phyloP scores from a whole-genome alignment of 306 rosid genomes.

The Arachis hypogaea region DNA sequence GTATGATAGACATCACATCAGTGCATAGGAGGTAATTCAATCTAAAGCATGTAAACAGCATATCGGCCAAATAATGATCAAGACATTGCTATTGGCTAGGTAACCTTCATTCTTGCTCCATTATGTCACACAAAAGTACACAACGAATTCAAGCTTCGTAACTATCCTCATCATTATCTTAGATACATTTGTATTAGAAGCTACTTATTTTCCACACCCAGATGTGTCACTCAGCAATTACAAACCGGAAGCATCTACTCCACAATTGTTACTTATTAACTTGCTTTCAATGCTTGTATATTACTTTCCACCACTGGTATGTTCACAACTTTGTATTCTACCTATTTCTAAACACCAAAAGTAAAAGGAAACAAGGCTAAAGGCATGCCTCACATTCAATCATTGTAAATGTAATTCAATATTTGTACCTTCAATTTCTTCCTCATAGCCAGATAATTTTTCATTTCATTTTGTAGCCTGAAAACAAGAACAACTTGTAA shows the following conservation, averaged over 20 bases:
- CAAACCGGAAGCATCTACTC: constrained; percentile 10
- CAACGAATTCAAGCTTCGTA: background rate
- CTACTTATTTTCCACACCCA: constrained; percentile 12
- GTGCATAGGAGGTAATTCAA: background rate
- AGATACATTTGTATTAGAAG: constrained; percentile 4
- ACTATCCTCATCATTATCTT: background rate
- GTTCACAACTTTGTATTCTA: constrained; percentile 20
- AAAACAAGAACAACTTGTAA: constrained; percentile 44
- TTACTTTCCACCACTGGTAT: constrained; percentile 1
- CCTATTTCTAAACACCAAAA: background rate
- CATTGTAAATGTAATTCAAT: constrained; percentile 25
- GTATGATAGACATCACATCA: background rate
- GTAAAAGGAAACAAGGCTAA: background rate
- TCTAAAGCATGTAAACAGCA: constrained; percentile 11
- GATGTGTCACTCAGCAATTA: constrained; percentile 15
- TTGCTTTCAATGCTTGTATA: background rate
- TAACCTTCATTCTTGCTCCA: constrained; percentile 25
- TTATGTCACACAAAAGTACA: background rate
- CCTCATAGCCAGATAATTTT: constrained; percentile 60
- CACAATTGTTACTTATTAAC: constrained; percentile 7
- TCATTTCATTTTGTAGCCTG: constrained; percentile 89
- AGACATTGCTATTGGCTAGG: constrained; percentile 9
- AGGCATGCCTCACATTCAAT: constrained; percentile 9
- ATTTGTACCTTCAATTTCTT: constrained; percentile 74
- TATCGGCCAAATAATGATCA: constrained; percentile 13